phyloP scores from a whole-genome alignment of 352 stramenopile species.

The Globisporangium canariense region DNA sequence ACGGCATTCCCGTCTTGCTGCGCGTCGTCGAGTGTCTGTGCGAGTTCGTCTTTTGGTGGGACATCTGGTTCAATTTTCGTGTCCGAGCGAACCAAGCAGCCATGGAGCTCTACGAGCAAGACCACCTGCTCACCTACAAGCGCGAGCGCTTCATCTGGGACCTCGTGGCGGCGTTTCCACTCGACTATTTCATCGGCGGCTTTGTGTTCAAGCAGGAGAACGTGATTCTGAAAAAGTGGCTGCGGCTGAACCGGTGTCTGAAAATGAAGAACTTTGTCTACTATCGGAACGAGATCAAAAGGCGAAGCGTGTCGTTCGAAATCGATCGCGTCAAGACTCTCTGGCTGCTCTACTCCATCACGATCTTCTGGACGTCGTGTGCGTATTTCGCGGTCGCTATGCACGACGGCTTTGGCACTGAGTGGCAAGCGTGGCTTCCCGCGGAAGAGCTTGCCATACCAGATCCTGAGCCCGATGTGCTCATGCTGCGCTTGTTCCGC shows the following conservation, averaged over 20 bases:
- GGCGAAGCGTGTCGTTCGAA: constrained; percentile 53
- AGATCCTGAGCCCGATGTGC: constrained; percentile 24
- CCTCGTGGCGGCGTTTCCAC: constrained; percentile 36
- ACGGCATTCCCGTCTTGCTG: constrained; percentile 29
- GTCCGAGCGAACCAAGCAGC: constrained; percentile 41
- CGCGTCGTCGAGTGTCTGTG: constrained; percentile 34
- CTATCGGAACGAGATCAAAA: constrained; percentile 65
- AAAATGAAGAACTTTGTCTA: constrained; percentile 54
- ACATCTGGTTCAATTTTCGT: constrained; percentile 65
- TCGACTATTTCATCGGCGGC: constrained; percentile 38
- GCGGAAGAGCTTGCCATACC: constrained; percentile 22
- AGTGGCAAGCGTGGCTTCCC: constrained; percentile 58
- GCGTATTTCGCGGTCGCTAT: constrained; percentile 61
- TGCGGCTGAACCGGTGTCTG: constrained; percentile 51
- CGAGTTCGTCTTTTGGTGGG: constrained; percentile 44
- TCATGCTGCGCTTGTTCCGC: constrained; percentile 42
- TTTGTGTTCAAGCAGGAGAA: constrained; percentile 16
- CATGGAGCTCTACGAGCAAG: constrained; percentile 64
- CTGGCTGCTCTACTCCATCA: constrained; percentile 51
- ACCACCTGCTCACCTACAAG: constrained; percentile 51
- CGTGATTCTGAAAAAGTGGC: constrained; percentile 23
- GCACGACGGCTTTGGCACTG: constrained; percentile 41
- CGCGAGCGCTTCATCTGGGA: constrained; percentile 45
- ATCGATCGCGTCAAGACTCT: constrained; percentile 49
- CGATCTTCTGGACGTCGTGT: constrained; percentile 66